Conservation (phyloP, 1,139 yeast species). For the Yarrowia galli region DNA sequence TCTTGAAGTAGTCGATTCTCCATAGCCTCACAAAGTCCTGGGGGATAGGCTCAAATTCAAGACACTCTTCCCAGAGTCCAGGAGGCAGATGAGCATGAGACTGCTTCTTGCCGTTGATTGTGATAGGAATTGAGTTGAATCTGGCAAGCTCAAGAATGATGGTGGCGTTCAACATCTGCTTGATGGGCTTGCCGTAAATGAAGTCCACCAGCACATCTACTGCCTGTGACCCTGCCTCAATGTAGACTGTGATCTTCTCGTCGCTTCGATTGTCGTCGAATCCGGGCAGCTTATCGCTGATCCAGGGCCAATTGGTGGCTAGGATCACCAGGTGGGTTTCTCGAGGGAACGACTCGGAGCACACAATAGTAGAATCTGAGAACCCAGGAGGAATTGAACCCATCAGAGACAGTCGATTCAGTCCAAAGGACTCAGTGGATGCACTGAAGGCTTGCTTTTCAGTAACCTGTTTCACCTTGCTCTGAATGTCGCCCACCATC, state of each 20-base stretch:
- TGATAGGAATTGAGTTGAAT: neutral
- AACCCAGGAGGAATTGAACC: neutral
- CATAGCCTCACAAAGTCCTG: conserved; percentile 28
- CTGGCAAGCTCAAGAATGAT: neutral
- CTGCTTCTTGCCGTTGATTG: neutral
- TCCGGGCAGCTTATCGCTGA: conserved; percentile 18
- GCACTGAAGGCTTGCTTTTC: neutral
- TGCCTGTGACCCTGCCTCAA: conserved; percentile 11
- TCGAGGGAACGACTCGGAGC: conserved; percentile 12
- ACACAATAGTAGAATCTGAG: conserved; percentile 13
- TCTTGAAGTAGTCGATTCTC: conserved; percentile 9
- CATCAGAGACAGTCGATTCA: neutral
- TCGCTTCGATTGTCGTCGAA: conserved; percentile 7
- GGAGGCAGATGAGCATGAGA: conserved; percentile 11
- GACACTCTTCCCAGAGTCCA: conserved; percentile 25
- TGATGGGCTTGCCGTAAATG: conserved; percentile 17
- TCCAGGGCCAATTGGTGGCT: conserved; percentile 30
- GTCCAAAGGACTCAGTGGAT: conserved; percentile 3
- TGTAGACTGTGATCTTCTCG: conserved; percentile 7
- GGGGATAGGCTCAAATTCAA: conserved; percentile 1
- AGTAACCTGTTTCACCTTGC: neutral
- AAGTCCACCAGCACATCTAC: conserved; percentile 13
- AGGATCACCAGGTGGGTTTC: conserved; percentile 6
- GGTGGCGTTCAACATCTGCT: conserved; percentile 13
- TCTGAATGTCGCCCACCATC: conserved; percentile 24